These are phyloP conservation scores for Jacaranda copaia DNA, from an alignment of 257 asterid species.

Conservation along the genomic window DNA sequence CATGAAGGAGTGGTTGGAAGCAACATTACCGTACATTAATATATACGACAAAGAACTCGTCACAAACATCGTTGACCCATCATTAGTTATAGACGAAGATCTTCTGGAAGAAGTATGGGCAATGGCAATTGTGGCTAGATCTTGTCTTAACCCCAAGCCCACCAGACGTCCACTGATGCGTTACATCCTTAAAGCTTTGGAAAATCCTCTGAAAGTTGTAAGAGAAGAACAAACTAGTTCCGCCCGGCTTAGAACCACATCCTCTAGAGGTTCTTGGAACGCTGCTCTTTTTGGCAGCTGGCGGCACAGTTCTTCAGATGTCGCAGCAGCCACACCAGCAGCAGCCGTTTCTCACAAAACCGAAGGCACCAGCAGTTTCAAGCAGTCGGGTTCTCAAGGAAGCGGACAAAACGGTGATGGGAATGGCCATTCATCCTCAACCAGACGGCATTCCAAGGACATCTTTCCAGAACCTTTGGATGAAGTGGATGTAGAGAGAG, in stretches of 20 bases:
- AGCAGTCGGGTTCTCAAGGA: slow-evolving; percentile 48
- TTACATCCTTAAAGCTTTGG: slow-evolving; percentile 86
- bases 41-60: slow-evolving; percentile 85
- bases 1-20: slow-evolving; percentile 76
- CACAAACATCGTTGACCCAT: slow-evolving; percentile 82
- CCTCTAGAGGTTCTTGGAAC: slow-evolving; percentile 64
- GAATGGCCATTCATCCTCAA: slow-evolving; percentile 44
- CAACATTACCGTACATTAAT: slow-evolving; percentile 68
- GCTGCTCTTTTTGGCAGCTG: slow-evolving; percentile 61
- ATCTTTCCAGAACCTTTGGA: slow-evolving; percentile 85
- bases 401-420: slow-evolving; percentile 43
- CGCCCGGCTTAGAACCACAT: slow-evolving; percentile 55
- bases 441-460: slow-evolving; percentile 70
- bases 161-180: slow-evolving; percentile 77
- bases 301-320: slow-evolving; percentile 60
- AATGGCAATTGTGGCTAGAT: slow-evolving; percentile 88
- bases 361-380: slow-evolving; percentile 46
- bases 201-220: slow-evolving; percentile 89
- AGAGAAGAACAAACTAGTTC: slow-evolving; percentile 62
- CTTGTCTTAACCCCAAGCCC: slow-evolving; percentile 92
- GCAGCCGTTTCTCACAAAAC: slow-evolving; percentile 33
- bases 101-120: slow-evolving; percentile 97
- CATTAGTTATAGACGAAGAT: slow-evolving; percentile 85
- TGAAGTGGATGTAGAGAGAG: slow-evolving; percentile 55
- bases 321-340: slow-evolving; percentile 40